phyloP scores from a whole-genome alignment of 2,329 filamentous ascomycete species.

The Fusarium tjaetaba region DNA sequence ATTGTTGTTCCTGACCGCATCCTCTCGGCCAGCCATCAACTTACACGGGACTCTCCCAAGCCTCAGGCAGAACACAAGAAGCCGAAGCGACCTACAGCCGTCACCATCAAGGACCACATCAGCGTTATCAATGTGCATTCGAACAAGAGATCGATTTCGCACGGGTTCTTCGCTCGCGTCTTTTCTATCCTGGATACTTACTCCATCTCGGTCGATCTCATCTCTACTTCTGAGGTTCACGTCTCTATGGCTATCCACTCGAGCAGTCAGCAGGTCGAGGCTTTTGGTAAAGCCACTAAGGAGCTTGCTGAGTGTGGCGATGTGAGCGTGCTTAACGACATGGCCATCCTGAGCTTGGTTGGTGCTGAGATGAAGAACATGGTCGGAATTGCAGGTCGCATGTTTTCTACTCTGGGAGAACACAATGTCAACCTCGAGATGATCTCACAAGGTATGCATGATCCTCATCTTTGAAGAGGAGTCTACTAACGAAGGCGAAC shows the following conservation, averaged over 20 bases:
- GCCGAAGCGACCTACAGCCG: slow-evolving; percentile 83
- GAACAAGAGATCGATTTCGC: slow-evolving; percentile 94
- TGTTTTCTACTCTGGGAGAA: slow-evolving; percentile 95
- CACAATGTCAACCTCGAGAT: slow-evolving; percentile 98
- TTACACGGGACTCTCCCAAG: slow-evolving; percentile 60
- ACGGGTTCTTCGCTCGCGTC: slow-evolving; percentile 94
- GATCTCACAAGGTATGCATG: slow-evolving; percentile 88
- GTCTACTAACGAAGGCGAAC: slow-evolving; percentile 12
- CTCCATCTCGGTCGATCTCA: slow-evolving; percentile 91
- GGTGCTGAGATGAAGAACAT: slow-evolving; percentile 98
- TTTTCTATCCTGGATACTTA: slow-evolving; percentile 91
- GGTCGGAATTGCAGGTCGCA: slow-evolving; percentile 89
- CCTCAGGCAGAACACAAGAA: slow-evolving; percentile 54
- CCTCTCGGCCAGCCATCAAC: slow-evolving; percentile 66
- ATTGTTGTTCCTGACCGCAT: slow-evolving; percentile 81
- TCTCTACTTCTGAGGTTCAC: slow-evolving; percentile 96
- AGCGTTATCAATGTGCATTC: slow-evolving; percentile 98
- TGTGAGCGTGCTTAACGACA: slow-evolving; percentile 87
- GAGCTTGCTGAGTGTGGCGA: slow-evolving; percentile 85
- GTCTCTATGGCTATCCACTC: slow-evolving; percentile 97
- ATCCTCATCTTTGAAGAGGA: rapidly evolving
- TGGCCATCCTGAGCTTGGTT: slow-evolving; percentile 96
- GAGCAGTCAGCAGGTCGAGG: slow-evolving; percentile 70
- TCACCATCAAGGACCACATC: slow-evolving; percentile 98
- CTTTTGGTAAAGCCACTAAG: slow-evolving; percentile 73